Evolutionary conservation across 495 filamentous ascomycete genomes (phyloP).

Genomic region (Ramalina intermedia): DNA sequence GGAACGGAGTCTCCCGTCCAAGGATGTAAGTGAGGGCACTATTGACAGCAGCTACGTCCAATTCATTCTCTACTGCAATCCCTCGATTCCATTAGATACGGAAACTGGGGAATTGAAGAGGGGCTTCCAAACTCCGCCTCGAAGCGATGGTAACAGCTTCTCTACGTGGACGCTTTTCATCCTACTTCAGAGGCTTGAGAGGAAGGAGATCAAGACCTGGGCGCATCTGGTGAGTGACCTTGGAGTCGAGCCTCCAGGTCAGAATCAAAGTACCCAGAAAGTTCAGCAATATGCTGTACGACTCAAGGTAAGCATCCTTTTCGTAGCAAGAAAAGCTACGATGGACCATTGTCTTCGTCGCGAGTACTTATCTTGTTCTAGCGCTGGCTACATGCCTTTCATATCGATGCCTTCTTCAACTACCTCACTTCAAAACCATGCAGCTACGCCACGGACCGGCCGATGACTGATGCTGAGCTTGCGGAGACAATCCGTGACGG

Average conservation of each 20-base stretch:
- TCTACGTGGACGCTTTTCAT: slow-evolving; percentile 70
- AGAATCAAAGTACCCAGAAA: slow-evolving; percentile 90
- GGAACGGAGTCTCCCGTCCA: slow-evolving; percentile 46
- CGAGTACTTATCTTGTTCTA: slow-evolving; percentile 22
- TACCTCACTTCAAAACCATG: slow-evolving; percentile 71
- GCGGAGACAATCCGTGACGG: slow-evolving; percentile 66
- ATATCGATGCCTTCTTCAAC: slow-evolving; percentile 93
- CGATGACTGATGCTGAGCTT: slow-evolving; percentile 42
- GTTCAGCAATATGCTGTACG: slow-evolving; percentile 95
- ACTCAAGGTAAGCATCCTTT: slow-evolving; percentile 53
- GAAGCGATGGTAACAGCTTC: slow-evolving; percentile 86
- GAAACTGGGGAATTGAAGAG: slow-evolving; percentile 63
- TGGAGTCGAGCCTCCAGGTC: slow-evolving; percentile 76
- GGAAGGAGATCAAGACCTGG: slow-evolving; percentile 93
- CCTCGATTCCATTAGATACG: slow-evolving; percentile 52
- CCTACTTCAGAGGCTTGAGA: slow-evolving; percentile 68
- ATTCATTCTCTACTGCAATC: slow-evolving; percentile 90
- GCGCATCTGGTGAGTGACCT: slow-evolving; percentile 77
- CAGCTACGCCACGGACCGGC: slow-evolving; percentile 73
- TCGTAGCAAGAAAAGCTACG: background rate
- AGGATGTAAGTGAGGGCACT: slow-evolving; percentile 52
- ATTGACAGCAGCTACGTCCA: slow-evolving; percentile 78
- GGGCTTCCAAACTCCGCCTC: slow-evolving; percentile 71
- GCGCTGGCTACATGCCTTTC: slow-evolving; percentile 98
- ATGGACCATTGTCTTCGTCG: background rate